Base-by-base conservation (phyloP, 768 basidiomycete genomes). In the Kwoniella dendrophila region DNA sequence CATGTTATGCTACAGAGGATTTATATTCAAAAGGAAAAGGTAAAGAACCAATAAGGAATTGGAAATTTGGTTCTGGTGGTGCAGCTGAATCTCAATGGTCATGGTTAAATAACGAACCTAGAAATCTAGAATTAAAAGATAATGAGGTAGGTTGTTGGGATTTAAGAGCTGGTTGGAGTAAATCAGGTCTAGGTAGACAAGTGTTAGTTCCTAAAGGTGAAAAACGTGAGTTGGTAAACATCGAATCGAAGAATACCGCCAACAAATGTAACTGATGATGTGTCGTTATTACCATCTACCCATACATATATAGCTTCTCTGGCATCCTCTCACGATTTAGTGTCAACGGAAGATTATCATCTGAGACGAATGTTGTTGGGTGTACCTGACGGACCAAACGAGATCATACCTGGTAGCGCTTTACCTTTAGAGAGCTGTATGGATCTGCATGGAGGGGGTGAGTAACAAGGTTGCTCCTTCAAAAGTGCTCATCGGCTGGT, bases 351-450 rank as follows among this genome's bases (percentile, higher is more conserved):
- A 16, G 70, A 66, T 3, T 96, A 93, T 75, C 82, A 85, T 40
- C 76, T 91, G 0, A 92, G 93, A 67, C 85, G 96, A 32, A 87
- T 93, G 62, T 57, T 86, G 18, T 85, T 85, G 44, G 92, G 93
- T 3, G 88, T 98, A 2, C 90, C 96, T 1, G 96, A 99, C 82
- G 93, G 94, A 0, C 81, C 80, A 11, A 73, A 75, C 0, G 96
- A 99, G 73, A 88, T 96, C 2, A 78, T 81, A 16, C 87, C 91
- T 14, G 83, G 86, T 73, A 85, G 87, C 8, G 86, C 91, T 0
- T 87, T 98, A 66, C 96, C 96, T 3, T 88, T 97, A 82, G 95
- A 99, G 66, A 92, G 90, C 6, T 92, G 94, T 78, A 80, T 98
- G 69, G 96, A 99, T 76, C 81, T 89, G 41, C 97, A 97, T 90